phyloP scores from a whole-genome alignment of 257 asterid species.

The Solanum tarapatanum region DNA sequence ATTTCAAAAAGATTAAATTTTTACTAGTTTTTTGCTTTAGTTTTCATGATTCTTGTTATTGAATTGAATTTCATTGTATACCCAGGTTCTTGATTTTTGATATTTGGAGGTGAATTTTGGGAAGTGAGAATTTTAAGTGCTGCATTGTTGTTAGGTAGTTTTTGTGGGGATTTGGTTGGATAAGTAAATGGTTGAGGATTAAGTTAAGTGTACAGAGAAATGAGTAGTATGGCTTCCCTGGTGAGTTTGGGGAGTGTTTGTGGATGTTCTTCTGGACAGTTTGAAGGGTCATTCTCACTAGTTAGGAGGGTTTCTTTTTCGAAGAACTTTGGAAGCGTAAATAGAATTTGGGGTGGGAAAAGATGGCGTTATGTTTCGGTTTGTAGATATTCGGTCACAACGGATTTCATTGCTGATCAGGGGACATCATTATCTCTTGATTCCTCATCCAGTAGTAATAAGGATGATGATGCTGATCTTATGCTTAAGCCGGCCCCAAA shows the following conservation, averaged over 20 bases:
- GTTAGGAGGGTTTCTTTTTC: constrained; percentile 42
- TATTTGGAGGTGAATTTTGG: background rate
- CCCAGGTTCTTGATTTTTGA: constrained; percentile 9
- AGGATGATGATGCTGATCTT: constrained; percentile 36
- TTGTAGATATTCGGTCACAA: constrained; percentile 77
- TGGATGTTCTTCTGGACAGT: constrained; percentile 49
- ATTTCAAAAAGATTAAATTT: background rate
- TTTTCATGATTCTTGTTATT: background rate
- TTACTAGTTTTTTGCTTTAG: background rate
- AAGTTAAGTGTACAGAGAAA: constrained; percentile 21
- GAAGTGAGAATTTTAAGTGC: background rate
- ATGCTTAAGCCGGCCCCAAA: constrained; percentile 78
- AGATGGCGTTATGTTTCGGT: constrained; percentile 66
- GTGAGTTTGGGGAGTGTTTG: constrained; percentile 80
- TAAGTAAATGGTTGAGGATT: constrained; percentile 13
- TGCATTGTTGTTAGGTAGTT: background rate
- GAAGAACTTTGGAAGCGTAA: constrained; percentile 38
- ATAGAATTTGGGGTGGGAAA: constrained; percentile 43
- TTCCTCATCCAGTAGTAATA: constrained; percentile 49
- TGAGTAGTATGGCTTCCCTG: constrained; percentile 89
- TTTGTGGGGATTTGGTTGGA: background rate
- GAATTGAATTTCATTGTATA: background rate
- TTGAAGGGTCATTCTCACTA: constrained; percentile 68
- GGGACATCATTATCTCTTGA: constrained; percentile 66
- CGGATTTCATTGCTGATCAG: constrained; percentile 63